Conservation (phyloP, 208 protist genomes). For the Trypanosoma avium region DNA sequence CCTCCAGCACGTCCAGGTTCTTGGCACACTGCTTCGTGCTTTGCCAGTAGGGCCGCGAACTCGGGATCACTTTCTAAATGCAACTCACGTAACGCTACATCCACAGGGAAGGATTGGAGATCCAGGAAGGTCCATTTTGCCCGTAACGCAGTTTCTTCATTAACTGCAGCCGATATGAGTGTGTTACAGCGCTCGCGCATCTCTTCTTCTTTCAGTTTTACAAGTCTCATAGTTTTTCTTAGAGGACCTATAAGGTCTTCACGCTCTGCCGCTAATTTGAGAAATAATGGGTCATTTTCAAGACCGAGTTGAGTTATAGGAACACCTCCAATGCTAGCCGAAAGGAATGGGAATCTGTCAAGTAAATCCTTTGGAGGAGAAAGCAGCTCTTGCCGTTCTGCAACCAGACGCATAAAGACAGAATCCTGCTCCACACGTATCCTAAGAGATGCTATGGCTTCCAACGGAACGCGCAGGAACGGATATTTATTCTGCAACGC, state of each 20-base stretch:
- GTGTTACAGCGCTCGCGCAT: constrained; percentile 35
- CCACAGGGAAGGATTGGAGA: constrained; percentile 24
- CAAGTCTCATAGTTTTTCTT: constrained; percentile 34
- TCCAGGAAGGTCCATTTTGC: constrained; percentile 39
- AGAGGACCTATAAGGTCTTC: constrained; percentile 54
- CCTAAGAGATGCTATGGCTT: constrained; percentile 21
- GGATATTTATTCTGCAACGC: constrained; percentile 39
- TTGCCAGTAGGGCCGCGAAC: constrained; percentile 30
- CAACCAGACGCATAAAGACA: constrained; percentile 38
- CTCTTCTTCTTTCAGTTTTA: constrained; percentile 49
- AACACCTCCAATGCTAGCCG: constrained; percentile 41
- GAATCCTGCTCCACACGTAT: constrained; percentile 43
- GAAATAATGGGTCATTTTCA: constrained; percentile 49
- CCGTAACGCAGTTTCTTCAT: constrained; percentile 37
- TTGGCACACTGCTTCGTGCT: constrained; percentile 36
- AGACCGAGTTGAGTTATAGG: constrained; percentile 48
- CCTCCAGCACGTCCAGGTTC: constrained; percentile 27
- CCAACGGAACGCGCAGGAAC: constrained; percentile 34
- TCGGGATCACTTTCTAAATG: constrained; percentile 28
- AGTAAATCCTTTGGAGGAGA: constrained; percentile 40
- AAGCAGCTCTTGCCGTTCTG: constrained; percentile 41
- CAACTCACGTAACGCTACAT: constrained; percentile 42
- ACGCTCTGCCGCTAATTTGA: constrained; percentile 53
- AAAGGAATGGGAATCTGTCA: constrained; percentile 60
- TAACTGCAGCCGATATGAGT: constrained; percentile 34